Evolutionary conservation across 495 filamentous ascomycete species (phyloP), one percentile per base, ranked within the genome.

Genomic region (Sordaria brevicollis): DNA sequence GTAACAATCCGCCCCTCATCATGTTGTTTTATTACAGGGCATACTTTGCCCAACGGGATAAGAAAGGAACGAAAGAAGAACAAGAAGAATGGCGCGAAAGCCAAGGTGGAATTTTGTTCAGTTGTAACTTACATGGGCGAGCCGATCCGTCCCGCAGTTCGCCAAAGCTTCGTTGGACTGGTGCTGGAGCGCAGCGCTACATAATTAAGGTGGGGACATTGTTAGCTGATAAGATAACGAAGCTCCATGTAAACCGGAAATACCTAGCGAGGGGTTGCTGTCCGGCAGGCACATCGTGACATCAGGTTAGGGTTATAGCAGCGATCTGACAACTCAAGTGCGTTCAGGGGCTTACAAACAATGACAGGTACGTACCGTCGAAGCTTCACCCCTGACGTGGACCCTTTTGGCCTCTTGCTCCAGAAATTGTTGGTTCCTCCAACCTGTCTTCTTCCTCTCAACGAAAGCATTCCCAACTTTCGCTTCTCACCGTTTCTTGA

Each of bases 1-100:
- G 74, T 75, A 76, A 78, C 74, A 78, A n/a, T 73, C 76, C 74
- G 37, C 76, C 74, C 70, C 77, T 72, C 67, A 79, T 78, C 75
- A 79, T 79, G 37, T 36, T 75, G 67, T 68, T 68, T 66, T 38
- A 25, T 65, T 19, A 43, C 39, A 39, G 71, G 71, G 74, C 77
- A 79, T 79, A 66, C 74, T 74, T 70, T 67, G 66, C 41, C 65
- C 43, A n/a, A 33, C 19, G 33, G 65, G 66, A 43, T 25, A 57
- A 69, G 65, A 57, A 25, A 57, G 49, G 43, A 57, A n/a, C n/a
- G 21, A 54, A 43, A 19, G 7, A 25, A 15, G 49, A 29, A 57
- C 49, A 57, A 29, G 21, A 57, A n/a, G 49, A 19, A 19, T 57
- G 49, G 49, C 49, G 49, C 49, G 21, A 57, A 10, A 57, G 49